A percentile compares a stretch with the other conserved stretches of the same genome.
phyloP scores from a whole-genome alignment of 495 filamentous ascomycete species.

The Geopyxis carbonaria region DNA sequence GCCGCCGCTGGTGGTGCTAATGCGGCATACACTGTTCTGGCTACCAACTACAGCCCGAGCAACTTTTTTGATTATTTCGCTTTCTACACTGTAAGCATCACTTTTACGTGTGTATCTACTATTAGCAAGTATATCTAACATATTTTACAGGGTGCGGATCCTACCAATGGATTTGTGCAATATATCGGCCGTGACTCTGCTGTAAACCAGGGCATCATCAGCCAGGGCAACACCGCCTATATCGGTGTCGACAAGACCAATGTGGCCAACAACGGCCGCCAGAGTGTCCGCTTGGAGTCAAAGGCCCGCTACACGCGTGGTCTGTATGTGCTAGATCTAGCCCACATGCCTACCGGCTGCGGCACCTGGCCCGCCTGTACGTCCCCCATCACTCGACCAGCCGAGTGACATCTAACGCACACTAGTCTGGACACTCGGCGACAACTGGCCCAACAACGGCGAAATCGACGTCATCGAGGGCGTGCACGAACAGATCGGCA shows the following conservation, averaged over 20 bases:
- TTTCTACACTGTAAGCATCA: constrained; percentile 35
- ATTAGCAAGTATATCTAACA: neutral
- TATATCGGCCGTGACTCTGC: constrained; percentile 44
- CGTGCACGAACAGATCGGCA: constrained; percentile 47
- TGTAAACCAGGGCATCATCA: constrained; percentile 38
- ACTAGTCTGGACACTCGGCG: constrained; percentile 47
- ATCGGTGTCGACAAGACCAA: constrained; percentile 36
- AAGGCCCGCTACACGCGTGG: constrained; percentile 50
- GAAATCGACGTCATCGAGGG: constrained; percentile 92
- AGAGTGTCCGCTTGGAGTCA: constrained; percentile 50
- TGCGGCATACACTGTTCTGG: constrained; percentile 24
- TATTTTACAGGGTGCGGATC: constrained; percentile 32
- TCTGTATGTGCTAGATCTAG: constrained; percentile 55
- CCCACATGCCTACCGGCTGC: constrained; percentile 61
- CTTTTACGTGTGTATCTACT: neutral
- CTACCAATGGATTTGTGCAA: constrained; percentile 52
- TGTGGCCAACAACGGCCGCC: constrained; percentile 39
- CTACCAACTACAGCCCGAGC: constrained; percentile 30
- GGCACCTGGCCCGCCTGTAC: constrained; percentile 54
- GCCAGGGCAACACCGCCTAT: constrained; percentile 34
- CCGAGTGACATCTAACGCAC: neutral
- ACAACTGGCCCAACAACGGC: constrained; percentile 59
- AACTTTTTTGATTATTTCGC: constrained; percentile 43
- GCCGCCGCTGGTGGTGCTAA: neutral
- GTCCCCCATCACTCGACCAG: neutral